A percentile compares a stretch with the other conserved stretches of the same genome.
phyloP scores from a whole-genome alignment of 139 green algal genomes.

The Gonium pectorale region DNA sequence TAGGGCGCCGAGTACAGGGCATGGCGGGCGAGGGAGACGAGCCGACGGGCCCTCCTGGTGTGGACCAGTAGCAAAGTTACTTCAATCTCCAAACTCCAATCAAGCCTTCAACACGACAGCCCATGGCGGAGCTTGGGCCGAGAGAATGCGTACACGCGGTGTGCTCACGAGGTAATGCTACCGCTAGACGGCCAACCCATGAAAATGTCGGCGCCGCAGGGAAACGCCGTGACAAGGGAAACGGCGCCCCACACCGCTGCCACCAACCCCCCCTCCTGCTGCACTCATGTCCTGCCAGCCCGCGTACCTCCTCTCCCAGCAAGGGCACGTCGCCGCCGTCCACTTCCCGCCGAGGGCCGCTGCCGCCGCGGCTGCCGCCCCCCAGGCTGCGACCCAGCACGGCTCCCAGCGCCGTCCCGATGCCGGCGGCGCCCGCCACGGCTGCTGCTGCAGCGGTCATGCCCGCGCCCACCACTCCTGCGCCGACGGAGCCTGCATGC shows the following conservation, averaged over 20 bases:
- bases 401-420: conserved; percentile 1
- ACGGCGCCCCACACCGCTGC: neutral
- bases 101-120: too few species aligned
- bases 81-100: too few species aligned
- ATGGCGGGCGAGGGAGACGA: too few species aligned
- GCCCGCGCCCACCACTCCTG: neutral
- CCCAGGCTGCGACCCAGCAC: neutral
- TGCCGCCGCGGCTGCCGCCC: neutral
- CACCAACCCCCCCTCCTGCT: neutral
- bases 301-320: conserved; percentile 4
- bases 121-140: neutral
- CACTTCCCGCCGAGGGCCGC: neutral
- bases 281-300: neutral
- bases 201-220: too few species aligned
- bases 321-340: conserved; percentile 32
- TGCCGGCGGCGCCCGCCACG: conserved; percentile 2
- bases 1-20: too few species aligned
- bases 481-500: conserved; percentile 22
- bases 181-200: neutral
- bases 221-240: too few species aligned
- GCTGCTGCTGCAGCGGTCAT: neutral
- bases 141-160: neutral
- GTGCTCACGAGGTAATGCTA: neutral
- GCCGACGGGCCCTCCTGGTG: too few species aligned
- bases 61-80: too few species aligned